A percentile compares a stretch with the other conserved stretches of the same genome.
phyloP scores from a whole-genome alignment of 805 yeast species.

The Wickerhamiella parazyma region DNA sequence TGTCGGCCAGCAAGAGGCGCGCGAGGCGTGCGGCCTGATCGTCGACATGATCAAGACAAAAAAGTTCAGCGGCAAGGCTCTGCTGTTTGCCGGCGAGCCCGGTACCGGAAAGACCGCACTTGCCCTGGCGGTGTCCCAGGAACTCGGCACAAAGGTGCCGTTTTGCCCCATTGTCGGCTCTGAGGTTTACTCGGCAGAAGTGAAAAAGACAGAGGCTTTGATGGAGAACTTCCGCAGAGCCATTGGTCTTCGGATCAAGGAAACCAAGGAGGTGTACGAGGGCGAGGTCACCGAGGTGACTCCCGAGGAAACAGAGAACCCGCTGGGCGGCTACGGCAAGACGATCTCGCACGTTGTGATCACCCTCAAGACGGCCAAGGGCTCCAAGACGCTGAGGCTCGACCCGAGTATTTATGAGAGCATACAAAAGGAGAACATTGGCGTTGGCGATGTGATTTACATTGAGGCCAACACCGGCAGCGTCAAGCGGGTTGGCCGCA shows the following conservation, averaged over 20 bases:
- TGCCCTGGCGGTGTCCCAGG: slow-evolving; percentile 91
- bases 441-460: slow-evolving; percentile 93
- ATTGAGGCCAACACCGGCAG: slow-evolving; percentile 97
- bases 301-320: slow-evolving; percentile 93
- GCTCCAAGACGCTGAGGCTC: slow-evolving; percentile 75
- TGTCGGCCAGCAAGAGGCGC: slow-evolving; percentile 60
- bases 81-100: slow-evolving; percentile 91
- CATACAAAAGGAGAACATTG: slow-evolving; percentile 85
- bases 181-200: slow-evolving; percentile 90
- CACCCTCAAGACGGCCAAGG: slow-evolving; percentile 84
- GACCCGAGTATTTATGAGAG: slow-evolving; percentile 90
- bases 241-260: slow-evolving; percentile 89
- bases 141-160: slow-evolving; percentile 92
- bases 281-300: slow-evolving; percentile 95
- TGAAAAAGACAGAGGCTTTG: slow-evolving; percentile 88
- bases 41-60: slow-evolving; percentile 87
- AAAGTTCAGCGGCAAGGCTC: slow-evolving; percentile 92
- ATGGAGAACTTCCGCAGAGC: slow-evolving; percentile 96
- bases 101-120: slow-evolving; percentile 98
- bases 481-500: slow-evolving; percentile 91
- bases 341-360: slow-evolving; percentile 89
- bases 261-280: slow-evolving; percentile 93
- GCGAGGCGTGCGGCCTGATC: slow-evolving; percentile 80
- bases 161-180: slow-evolving; percentile 95
- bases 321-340: slow-evolving; percentile 95